Base-by-base conservation (phyloP, 441 rosid species). In the Bocquillonia castaneifolia region DNA sequence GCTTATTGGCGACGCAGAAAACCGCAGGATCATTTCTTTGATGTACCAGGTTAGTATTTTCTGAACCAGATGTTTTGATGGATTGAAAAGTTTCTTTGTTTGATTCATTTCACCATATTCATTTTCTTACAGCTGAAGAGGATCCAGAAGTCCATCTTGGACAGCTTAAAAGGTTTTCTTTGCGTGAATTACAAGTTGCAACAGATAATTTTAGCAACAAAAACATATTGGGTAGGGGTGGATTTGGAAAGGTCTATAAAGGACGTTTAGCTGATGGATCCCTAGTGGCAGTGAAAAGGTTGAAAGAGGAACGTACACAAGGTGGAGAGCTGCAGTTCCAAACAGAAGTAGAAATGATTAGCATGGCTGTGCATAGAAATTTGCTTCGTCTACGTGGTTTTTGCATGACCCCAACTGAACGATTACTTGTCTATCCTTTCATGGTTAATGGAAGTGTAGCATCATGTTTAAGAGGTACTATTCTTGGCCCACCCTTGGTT, bases 361-460 rank as follows among this genome's bases (percentile, higher is more conserved):
- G 95, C 76, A 82, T 90, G 96, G 96, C 96, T 29, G 98, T 88
- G 56, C 96, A 90, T 66, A 80, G 91, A 75, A 88, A 92, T 78
- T 78, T 92, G 72, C 93, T 92, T 74, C 87, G 95, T 32, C 85
- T 90, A 26, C 88, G 83, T 64, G 95, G 98, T 45, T 92, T 90
- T 84, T 92, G 98, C 86, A 92, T 92, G 93, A 88, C 96, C 14
- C 93, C 95, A 37, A 92, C 95, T 1, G 96, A 92, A 73, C 83
- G 98, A 68, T 73, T 92, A 71, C 89, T 92, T 69, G 93, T 92
- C 65, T 92, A 92, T 80, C 96, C 96, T 31, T 92, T 23, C 65
- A 92, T 92, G 96, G 80, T 42, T 75, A 88, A 92, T 81, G 98
- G 98, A 81, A 92, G 98, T 79, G 96, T 90, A 6, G 96, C 98